Conservation (phyloP, 176 grass and related monocot species). For the Oryza coarctata region DNA sequence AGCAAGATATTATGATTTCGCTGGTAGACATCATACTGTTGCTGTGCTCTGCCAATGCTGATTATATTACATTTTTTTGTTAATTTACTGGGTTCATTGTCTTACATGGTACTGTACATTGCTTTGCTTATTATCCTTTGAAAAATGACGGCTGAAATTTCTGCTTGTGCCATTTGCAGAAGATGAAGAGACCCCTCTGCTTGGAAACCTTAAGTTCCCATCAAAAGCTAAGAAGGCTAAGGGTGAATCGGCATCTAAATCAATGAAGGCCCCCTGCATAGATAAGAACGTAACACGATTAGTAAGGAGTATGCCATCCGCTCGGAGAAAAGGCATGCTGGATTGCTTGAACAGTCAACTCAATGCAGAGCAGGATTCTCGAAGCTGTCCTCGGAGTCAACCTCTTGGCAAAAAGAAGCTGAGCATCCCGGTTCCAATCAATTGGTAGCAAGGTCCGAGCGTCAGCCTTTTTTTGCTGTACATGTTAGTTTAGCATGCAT, state of each 20-base stretch:
- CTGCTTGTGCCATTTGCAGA: slow-evolving; percentile 39
- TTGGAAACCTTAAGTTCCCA: slow-evolving; percentile 29
- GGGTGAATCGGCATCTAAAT: slow-evolving; percentile 40
- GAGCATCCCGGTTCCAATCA: slow-evolving; percentile 19
- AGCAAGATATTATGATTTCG: neutral
- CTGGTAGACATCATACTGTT: neutral
- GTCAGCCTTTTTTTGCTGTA: slow-evolving; percentile 15
- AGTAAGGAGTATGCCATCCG: slow-evolving; percentile 46
- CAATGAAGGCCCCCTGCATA: slow-evolving; percentile 20
- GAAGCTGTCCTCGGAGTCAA: slow-evolving; percentile 32
- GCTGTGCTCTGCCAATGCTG: neutral
- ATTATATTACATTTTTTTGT: neutral
- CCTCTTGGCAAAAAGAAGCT: slow-evolving; percentile 41
- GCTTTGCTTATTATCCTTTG: neutral
- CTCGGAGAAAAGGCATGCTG: slow-evolving; percentile 46
- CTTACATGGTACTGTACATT: neutral
- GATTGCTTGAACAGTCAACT: slow-evolving; percentile 37
- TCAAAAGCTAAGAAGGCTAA: slow-evolving; percentile 34
- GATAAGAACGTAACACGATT: slow-evolving; percentile 53
- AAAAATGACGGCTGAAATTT: slow-evolving; percentile 5
- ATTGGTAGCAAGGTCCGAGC: neutral
- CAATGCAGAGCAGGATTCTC: slow-evolving; percentile 19
- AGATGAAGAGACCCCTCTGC: slow-evolving; percentile 48
- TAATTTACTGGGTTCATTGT: neutral
- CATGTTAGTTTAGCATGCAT: slow-evolving; percentile 19